Percentiles rank a stretch among this genome's conserved stretches.
These are phyloP conservation scores for Rhizophora mangle DNA, from an alignment of 345 rosid genomes.

Conservation along the genomic window DNA sequence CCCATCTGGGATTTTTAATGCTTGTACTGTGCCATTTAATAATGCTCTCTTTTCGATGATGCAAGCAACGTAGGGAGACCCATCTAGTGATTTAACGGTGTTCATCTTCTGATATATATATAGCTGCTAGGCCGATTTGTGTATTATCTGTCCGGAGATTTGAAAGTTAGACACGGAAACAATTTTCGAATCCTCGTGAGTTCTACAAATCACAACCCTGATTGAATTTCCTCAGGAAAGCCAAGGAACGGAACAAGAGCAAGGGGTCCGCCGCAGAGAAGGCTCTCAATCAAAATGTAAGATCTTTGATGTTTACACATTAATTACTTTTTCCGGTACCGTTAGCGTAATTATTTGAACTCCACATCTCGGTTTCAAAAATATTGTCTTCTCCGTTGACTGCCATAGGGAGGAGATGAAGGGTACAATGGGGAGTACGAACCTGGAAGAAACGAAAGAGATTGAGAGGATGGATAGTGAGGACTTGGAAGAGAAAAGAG, in stretches of 20 bases:
- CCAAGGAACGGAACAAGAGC: neutral
- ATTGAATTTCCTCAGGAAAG: neutral
- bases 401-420: neutral
- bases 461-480: conserved; percentile 30
- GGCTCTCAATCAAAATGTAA: neutral
- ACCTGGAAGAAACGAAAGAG: conserved; percentile 31
- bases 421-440: conserved; percentile 11
- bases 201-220: neutral
- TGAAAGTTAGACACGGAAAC: too few relatives aligned
- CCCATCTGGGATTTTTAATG: neutral
- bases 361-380: neutral
- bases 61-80: neutral
- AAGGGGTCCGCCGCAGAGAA: neutral
- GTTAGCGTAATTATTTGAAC: too few relatives aligned
- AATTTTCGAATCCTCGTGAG: neutral
- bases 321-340: too few relatives aligned
- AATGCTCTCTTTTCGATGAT: neutral
- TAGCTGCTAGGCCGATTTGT: neutral
- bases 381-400: neutral
- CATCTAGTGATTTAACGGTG: neutral
- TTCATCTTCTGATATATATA: neutral
- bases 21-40: neutral
- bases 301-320: neutral
- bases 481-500: conserved; percentile 34
- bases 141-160: neutral